Conservation (phyloP, 768 basidiomycete genomes). For the Dioszegia aurantiaca region DNA sequence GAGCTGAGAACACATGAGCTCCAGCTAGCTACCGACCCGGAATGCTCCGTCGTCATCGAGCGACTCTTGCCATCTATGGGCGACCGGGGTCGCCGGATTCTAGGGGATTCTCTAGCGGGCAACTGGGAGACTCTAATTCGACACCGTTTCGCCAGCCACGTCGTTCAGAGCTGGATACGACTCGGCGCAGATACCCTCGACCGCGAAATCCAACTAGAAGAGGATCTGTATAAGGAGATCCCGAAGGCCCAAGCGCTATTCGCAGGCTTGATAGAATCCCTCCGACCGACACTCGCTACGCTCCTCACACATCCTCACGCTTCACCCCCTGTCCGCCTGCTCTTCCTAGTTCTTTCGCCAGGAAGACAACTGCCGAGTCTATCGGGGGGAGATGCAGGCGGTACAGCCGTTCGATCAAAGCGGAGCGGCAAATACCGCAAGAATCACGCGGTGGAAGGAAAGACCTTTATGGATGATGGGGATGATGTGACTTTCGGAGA, state of each 20-base stretch:
- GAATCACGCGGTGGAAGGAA: slow-evolving; percentile 69
- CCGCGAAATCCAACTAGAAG: slow-evolving; percentile 49
- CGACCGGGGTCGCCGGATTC: slow-evolving; percentile 88
- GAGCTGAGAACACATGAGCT: slow-evolving; percentile 87
- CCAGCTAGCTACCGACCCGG: slow-evolving; percentile 85
- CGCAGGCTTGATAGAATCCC: slow-evolving; percentile 20
- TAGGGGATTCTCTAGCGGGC: slow-evolving; percentile 79
- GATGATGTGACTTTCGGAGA: slow-evolving; percentile 48
- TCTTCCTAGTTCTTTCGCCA: slow-evolving; percentile 75
- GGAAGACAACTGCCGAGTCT: slow-evolving; percentile 52
- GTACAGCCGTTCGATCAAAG: slow-evolving; percentile 65
- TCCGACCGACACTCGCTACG: slow-evolving; percentile 62
- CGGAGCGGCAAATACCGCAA: slow-evolving; percentile 79
- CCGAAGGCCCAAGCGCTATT: slow-evolving; percentile 52
- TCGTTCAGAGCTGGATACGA: slow-evolving; percentile 81
- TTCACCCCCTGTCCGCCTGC: slow-evolving; percentile 79
- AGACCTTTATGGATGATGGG: slow-evolving; percentile 64
- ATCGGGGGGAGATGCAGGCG: slow-evolving; percentile 46
- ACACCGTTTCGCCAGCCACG: slow-evolving; percentile 93
- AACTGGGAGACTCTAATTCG: slow-evolving; percentile 65
- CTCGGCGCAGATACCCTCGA: slow-evolving; percentile 54
- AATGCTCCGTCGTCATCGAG: slow-evolving; percentile 86
- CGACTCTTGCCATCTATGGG: slow-evolving; percentile 90
- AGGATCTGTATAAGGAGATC: slow-evolving; percentile 28
- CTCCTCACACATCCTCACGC: slow-evolving; percentile 82